Base-by-base conservation (phyloP, 192 early-diverging fungal genomes). In the Linnemannia zychae region DNA sequence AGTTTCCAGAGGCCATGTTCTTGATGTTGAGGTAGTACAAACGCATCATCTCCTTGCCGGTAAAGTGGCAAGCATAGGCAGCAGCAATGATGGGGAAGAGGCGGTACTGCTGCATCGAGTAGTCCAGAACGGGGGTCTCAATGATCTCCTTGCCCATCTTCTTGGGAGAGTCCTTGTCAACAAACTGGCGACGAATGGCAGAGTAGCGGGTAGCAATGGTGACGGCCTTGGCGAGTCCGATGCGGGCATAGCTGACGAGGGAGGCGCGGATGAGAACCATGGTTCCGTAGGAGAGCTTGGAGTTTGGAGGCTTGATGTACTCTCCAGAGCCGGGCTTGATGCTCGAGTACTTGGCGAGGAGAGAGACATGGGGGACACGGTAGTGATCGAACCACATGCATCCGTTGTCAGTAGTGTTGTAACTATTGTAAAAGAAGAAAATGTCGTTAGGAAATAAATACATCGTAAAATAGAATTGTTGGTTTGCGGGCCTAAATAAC, bases 361-460 rank as follows among this genome's bases (percentile, higher is more conserved):
- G 93, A 75, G 94, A 91, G 78, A 92, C 87, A 52, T 92, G 94
- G 28, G 96, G 95, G 78, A 96, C 92, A 44, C 94, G 95, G 78
- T 93, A 93, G 71, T 93, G 93, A 74, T 97, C 93, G 77, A 97
- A 95, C 85, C 95, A 87, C 74, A 97, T 88, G 86, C 94, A 96
- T 65, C 96, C 96, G 78, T 97, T 97, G 89, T 97, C 96, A 49
- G 95, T 93, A 7, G 91, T 82, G 81, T 96, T 95, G 90, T 93
- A 96, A n/a, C 88, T 84, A 40, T 53, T 63, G 57, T 47, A 11
- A 33, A 48, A 67, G n/a, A 16, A 28, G 11, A 34, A 28, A 50
- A 67, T 33, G 74, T 17, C 1, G 71, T 67, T 37, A 68, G 47
- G 15, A 34, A 50, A 16, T 40, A 63, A 63, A 67, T 52, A 40